Conservation (phyloP, 306 rosid species). For the Ziziphus jujuba region DNA sequence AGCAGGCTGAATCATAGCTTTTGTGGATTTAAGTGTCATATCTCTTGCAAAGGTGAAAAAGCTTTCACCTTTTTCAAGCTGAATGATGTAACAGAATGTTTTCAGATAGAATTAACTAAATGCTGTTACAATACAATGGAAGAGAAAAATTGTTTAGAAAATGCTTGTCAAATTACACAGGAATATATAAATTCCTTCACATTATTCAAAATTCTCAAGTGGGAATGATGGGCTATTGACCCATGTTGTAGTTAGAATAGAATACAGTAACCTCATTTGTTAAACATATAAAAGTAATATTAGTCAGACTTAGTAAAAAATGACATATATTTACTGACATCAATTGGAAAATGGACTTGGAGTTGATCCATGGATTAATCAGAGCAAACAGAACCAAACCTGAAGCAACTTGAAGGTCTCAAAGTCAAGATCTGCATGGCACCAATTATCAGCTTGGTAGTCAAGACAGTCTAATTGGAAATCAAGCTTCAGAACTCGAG, state of each 20-base stretch:
- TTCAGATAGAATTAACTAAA: conserved; percentile 10
- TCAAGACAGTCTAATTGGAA: conserved; percentile 86
- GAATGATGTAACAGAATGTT: conserved; percentile 27
- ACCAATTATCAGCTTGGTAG: conserved; percentile 75
- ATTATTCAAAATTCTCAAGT: too few relatives aligned
- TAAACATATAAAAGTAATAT: neutral
- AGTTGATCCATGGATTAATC: neutral
- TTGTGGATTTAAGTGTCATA: conserved; percentile 82
- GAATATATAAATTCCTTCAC: neutral
- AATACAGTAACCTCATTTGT: neutral
- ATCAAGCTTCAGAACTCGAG: conserved; percentile 70
- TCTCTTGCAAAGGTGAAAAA: conserved; percentile 89
- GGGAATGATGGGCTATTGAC: neutral
- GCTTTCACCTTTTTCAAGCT: conserved; percentile 90
- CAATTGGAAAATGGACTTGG: neutral
- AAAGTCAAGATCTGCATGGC: conserved; percentile 95
- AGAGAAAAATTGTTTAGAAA: neutral
- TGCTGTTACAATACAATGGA: too few relatives aligned
- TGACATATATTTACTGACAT: neutral
- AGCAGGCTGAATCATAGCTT: conserved; percentile 64
- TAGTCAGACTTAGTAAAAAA: neutral
- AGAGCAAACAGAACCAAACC: conserved; percentile 41
- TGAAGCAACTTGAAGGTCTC: conserved; percentile 88
- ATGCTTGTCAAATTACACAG: neutral
- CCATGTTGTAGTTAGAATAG: neutral